Evolutionary conservation across 352 stramenopile genomes (phyloP).

Genomic region (Pythium inflatum): DNA sequence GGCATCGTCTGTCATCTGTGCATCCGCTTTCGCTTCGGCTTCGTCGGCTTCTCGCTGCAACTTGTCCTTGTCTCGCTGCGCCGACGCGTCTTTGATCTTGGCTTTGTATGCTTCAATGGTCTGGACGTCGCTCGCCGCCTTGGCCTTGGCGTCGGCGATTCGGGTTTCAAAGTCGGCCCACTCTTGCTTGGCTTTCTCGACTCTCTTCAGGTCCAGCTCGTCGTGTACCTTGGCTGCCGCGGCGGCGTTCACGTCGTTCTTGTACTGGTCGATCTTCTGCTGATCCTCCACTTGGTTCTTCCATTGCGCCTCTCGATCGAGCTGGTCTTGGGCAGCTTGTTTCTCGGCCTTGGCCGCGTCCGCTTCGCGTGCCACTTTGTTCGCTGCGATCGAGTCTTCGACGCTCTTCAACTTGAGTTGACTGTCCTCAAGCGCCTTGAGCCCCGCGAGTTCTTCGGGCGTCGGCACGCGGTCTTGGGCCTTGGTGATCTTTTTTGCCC

Average conservation of each 20-base stretch:
- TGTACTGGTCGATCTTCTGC: neutral
- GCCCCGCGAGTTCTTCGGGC: neutral
- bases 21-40: neutral
- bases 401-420: neutral
- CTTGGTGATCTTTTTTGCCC: neutral
- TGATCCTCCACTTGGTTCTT: neutral
- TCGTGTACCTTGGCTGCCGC: neutral
- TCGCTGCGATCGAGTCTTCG: neutral
- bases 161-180: neutral
- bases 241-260: neutral
- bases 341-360: neutral
- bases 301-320: neutral
- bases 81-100: neutral
- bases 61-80: neutral
- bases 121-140: neutral
- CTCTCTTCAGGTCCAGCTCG: neutral
- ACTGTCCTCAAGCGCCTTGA: neutral
- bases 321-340: neutral
- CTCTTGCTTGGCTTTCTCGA: slow-evolving; percentile 2
- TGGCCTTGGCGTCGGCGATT: slow-evolving; percentile 6
- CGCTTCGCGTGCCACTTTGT: neutral
- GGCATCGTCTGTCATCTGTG: neutral
- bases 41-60: neutral
- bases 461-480: neutral
- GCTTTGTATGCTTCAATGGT: neutral